phyloP scores from a whole-genome alignment of 2,329 filamentous ascomycete genomes.

The Neopestalotiopsis sp. region DNA sequence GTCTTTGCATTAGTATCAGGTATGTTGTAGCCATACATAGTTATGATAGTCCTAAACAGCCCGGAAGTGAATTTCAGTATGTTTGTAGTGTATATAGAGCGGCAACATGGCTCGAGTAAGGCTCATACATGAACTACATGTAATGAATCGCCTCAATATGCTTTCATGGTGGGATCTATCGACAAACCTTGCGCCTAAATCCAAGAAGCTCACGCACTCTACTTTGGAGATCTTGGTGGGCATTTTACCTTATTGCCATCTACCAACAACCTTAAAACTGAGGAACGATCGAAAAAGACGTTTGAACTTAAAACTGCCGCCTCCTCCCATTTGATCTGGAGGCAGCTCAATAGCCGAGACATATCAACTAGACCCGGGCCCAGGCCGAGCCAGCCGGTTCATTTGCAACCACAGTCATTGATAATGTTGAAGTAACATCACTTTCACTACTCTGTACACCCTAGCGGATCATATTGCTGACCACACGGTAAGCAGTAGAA shows the following conservation, averaged over 20 bases:
- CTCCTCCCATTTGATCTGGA: not conserved
- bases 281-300: not conserved
- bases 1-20: slow-evolving; percentile 19
- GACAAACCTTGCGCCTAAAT: not conserved
- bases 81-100: not conserved
- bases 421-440: not conserved
- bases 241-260: not conserved
- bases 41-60: not conserved
- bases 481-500: not conserved
- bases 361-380: not conserved
- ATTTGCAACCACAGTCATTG: not conserved
- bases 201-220: not conserved
- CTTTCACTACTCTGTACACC: not conserved
- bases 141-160: not conserved
- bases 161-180: not conserved
- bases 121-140: not conserved
- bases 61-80: not conserved
- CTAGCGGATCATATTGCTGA: not conserved
- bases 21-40: not conserved
- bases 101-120: not conserved
- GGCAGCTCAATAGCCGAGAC: not conserved
- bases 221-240: not conserved
- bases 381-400: not conserved
- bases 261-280: not conserved
- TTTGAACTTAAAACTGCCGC: not conserved